Percentiles rank a stretch among this genome's conserved stretches.
phyloP scores from a whole-genome alignment of 345 rosid species.

The Hibiscus tridactylites region DNA sequence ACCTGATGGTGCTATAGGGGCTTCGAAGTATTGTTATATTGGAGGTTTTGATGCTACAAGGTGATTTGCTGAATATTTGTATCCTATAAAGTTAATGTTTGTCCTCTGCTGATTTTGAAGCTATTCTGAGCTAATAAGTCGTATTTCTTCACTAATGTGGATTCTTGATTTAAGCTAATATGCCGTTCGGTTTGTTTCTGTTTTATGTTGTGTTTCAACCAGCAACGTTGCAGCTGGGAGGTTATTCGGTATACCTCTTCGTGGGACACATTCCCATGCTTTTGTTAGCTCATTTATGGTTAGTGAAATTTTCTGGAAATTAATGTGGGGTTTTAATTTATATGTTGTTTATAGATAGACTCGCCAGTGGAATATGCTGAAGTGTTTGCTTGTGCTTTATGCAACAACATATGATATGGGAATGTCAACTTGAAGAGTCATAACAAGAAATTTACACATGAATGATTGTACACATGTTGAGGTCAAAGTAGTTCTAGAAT shows the following conservation, averaged over 20 bases:
- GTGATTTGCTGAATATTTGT: constrained; percentile 22
- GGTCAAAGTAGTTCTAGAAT: neutral
- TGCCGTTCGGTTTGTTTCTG: constrained; percentile 3
- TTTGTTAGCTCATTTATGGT: constrained; percentile 98
- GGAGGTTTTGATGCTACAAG: constrained; percentile 99
- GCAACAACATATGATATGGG: neutral
- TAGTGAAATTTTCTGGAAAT: constrained; percentile 11
- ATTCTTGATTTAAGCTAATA: constrained; percentile 7
- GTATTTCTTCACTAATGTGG: neutral
- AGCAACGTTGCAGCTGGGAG: constrained; percentile 95
- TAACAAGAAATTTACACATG: neutral
- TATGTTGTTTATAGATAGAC: neutral
- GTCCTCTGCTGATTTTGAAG: neutral
- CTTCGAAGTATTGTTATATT: constrained; percentile 83
- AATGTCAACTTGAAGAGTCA: neutral
- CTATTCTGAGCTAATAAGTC: neutral
- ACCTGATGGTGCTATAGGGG: constrained; percentile 91
- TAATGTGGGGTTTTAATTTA: neutral
- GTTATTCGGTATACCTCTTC: constrained; percentile 87
- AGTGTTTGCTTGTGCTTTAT: neutral
- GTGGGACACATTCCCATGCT: constrained; percentile 99
- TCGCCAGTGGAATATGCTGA: neutral
- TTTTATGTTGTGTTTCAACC: constrained; percentile 14
- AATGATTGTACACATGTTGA: neutral
- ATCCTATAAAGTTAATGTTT: neutral